phyloP scores from a whole-genome alignment of 1,139 yeast genomes.

The Nakaseomyces nivariensis region DNA sequence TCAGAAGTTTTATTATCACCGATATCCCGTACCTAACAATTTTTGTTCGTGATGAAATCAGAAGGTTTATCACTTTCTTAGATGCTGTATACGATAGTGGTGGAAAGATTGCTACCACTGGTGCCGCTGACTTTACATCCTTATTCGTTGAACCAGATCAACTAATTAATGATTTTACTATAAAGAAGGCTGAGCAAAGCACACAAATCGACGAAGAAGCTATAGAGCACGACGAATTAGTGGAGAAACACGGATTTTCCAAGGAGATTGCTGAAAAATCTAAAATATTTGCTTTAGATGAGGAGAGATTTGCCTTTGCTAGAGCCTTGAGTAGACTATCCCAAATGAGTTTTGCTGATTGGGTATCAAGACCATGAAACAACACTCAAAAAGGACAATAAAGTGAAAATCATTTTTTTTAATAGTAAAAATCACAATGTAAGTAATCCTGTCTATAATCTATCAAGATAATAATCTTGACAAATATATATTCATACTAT shows the following conservation, averaged over 20 bases:
- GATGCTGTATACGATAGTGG: constrained; percentile 93
- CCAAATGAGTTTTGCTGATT: constrained; percentile 89
- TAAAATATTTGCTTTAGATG: constrained; percentile 77
- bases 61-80: constrained; percentile 84
- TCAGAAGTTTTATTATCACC: constrained; percentile 70
- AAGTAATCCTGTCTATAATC: background rate
- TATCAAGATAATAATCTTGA: background rate
- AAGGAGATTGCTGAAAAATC: constrained; percentile 68
- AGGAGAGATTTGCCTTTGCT: constrained; percentile 93
- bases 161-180: constrained; percentile 45
- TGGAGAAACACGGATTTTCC: constrained; percentile 63
- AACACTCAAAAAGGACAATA: background rate
- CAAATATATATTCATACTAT: background rate
- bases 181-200: constrained; percentile 17
- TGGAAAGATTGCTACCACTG: constrained; percentile 78
- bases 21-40: constrained; percentile 83
- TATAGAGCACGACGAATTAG: constrained; percentile 47
- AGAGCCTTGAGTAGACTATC: constrained; percentile 82
- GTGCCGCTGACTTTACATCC: constrained; percentile 75
- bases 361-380: constrained; percentile 44
- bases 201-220: constrained; percentile 5
- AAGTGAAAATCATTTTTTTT: no score
- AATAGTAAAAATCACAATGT: background rate
- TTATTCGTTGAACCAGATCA: constrained; percentile 80
- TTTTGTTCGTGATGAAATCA: constrained; percentile 68